Base-by-base conservation (phyloP, 257 asterid genomes). In the Penstemon newberryi region DNA sequence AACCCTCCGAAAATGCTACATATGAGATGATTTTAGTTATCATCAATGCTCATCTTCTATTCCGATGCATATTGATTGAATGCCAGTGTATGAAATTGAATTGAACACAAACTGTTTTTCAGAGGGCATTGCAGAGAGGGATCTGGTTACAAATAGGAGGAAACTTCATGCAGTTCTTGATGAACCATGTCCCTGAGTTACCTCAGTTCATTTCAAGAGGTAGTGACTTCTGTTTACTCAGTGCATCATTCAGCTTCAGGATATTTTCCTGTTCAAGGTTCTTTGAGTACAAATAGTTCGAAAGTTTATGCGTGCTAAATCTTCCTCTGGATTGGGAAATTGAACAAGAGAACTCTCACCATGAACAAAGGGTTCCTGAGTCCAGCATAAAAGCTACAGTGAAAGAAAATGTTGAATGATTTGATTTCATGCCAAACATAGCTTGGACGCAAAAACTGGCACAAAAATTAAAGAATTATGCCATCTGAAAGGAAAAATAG, bases 191-290 rank as follows among this genome's bases (percentile, higher is more conserved):
- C 73, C 58, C 86, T 38, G 97, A 86, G 74, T 73, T 88, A 47
- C 97, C 96, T 70, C 90, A 87, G 85, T 88, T 87, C 68, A 55
- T 80, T 57, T 81, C 91, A 59, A 84, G 92, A 88, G 99, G 99
- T 93, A 79, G 63, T 43, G 70, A 53, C 55, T 25, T 25, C 33
- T 25, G 33, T 25, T 66, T 65, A 47, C 55, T 60, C 39, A 5
- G 4, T 63, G 52, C 40, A 50, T 70, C 40, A 56, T 72, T 72
- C 37, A 62, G 66, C 54, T 36, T 72, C 55, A 65, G 47, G 33
- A n/a, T 67, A 40, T 67, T 67, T 66, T 69, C 38, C 47, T 50
- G 46, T 62, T 57, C 46, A 67, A 70, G 51, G 58, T 66, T 39
- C 70, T 66, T 60, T 66, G 11, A 37, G 52, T 67, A 61, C 44